A percentile compares a stretch with the other conserved stretches of the same genome.
Conservation (phyloP, 2,329 filamentous ascomycete species). For the Hypomyces perniciosus region DNA sequence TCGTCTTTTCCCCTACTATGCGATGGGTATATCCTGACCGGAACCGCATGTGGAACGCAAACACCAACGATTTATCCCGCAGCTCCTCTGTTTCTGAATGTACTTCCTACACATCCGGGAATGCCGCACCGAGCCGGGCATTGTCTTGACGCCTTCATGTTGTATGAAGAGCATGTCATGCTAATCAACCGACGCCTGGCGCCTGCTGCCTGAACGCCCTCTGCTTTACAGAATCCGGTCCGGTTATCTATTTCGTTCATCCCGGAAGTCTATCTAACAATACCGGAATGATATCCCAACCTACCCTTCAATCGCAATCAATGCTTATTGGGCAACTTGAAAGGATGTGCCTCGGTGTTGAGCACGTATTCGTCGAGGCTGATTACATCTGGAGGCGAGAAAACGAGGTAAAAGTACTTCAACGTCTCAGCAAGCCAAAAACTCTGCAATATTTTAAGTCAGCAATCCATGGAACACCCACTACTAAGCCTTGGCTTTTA, state of each 20-base stretch:
- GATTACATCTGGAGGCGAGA: conserved; percentile 50
- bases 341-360: conserved; percentile 50
- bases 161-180: no score
- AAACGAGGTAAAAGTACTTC: conserved; percentile 72
- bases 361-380: conserved; percentile 56
- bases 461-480: no score
- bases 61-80: conserved; percentile 13
- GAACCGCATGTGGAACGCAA: conserved; percentile 14
- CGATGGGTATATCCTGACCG: conserved; percentile 9
- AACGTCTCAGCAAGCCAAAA: conserved; percentile 81
- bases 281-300: no score
- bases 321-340: conserved; percentile 21
- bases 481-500: conserved; percentile 1
- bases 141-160: conserved; percentile 12
- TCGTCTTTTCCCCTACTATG: not conserved
- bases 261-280: no score
- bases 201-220: no score
- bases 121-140: conserved; percentile 11
- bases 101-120: conserved; percentile 10
- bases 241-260: no score
- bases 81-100: conserved; percentile 7
- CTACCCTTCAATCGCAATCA: not conserved
- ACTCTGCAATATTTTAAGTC: conserved; percentile 46
- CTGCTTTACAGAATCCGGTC: no score
- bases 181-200: no score